phyloP scores from a whole-genome alignment of 176 grass and related monocot species.

The Oryza meridionalis region DNA sequence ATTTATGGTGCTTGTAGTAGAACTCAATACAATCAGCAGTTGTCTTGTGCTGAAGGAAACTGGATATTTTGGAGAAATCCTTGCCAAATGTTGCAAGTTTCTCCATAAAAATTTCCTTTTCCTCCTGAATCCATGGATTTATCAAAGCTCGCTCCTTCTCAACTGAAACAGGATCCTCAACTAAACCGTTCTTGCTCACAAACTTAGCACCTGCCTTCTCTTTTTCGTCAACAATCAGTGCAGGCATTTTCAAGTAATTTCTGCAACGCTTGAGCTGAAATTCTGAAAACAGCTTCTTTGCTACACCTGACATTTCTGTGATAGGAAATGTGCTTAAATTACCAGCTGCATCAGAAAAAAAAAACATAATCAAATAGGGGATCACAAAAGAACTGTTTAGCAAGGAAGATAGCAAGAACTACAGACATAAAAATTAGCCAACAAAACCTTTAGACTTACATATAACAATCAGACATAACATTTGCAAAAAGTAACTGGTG shows the following conservation, averaged over 20 bases:
- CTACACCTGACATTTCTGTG: slow-evolving; percentile 69
- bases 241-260: slow-evolving; percentile 87
- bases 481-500: neutral
- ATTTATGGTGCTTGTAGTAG: slow-evolving; percentile 98
- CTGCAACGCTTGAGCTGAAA: slow-evolving; percentile 73
- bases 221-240: slow-evolving; percentile 69
- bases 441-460: neutral
- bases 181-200: slow-evolving; percentile 69
- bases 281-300: slow-evolving; percentile 66
- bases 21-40: slow-evolving; percentile 98
- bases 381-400: neutral
- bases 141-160: slow-evolving; percentile 74
- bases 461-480: slow-evolving; percentile 1
- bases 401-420: neutral
- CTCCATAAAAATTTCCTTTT: slow-evolving; percentile 92
- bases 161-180: slow-evolving; percentile 70
- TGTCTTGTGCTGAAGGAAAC: slow-evolving; percentile 80
- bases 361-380: slow-evolving; percentile 22
- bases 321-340: slow-evolving; percentile 60
- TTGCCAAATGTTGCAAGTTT: slow-evolving; percentile 89
- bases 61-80: slow-evolving; percentile 89
- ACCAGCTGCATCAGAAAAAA: slow-evolving; percentile 56
- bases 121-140: slow-evolving; percentile 86
- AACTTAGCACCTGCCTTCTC: slow-evolving; percentile 63
- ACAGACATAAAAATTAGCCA: neutral